Percentiles rank a stretch among this genome's conserved stretches.
phyloP scores from a whole-genome alignment of 805 yeast species.

The Saturnispora diversa region DNA sequence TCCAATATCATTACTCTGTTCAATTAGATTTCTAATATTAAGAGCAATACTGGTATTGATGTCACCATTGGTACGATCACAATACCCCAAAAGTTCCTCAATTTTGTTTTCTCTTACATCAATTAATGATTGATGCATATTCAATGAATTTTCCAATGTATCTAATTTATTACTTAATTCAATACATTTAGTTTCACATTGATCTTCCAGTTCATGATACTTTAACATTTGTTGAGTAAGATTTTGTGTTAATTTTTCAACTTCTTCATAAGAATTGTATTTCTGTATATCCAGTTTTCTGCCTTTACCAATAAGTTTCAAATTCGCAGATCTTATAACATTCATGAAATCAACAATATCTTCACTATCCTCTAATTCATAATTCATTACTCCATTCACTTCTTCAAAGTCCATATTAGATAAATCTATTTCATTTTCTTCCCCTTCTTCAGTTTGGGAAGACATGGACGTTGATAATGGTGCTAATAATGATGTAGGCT shows the following conservation, averaged over 20 bases:
- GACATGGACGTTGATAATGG: too few relatives aligned
- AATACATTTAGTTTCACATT: constrained; percentile 19
- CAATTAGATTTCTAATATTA: constrained; percentile 47
- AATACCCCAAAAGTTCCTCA: constrained; percentile 51
- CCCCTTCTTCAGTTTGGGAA: too few relatives aligned
- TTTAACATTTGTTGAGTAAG: constrained; percentile 18
- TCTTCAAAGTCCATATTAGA: too few relatives aligned
- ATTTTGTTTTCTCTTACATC: constrained; percentile 34
- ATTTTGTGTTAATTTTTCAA: background rate
- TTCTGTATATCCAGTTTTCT: constrained; percentile 1
- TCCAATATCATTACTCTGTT: constrained; percentile 35
- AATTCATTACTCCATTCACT: background rate
- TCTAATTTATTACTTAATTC: constrained; percentile 17
- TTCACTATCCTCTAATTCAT: constrained; percentile 2
- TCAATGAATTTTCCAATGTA: constrained; percentile 19
- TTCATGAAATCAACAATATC: constrained; percentile 5
- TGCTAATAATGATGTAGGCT: too few relatives aligned
- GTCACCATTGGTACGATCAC: constrained; percentile 66
- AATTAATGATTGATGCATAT: constrained; percentile 18
- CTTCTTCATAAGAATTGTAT: background rate
- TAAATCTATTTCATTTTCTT: too few relatives aligned
- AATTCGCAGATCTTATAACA: constrained; percentile 3
- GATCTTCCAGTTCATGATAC: constrained; percentile 24
- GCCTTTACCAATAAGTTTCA: constrained; percentile 1
- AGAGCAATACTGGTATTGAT: constrained; percentile 63